These are phyloP conservation scores for Salix caprea DNA, from an alignment of 345 rosid genomes.

Conservation along the genomic window DNA sequence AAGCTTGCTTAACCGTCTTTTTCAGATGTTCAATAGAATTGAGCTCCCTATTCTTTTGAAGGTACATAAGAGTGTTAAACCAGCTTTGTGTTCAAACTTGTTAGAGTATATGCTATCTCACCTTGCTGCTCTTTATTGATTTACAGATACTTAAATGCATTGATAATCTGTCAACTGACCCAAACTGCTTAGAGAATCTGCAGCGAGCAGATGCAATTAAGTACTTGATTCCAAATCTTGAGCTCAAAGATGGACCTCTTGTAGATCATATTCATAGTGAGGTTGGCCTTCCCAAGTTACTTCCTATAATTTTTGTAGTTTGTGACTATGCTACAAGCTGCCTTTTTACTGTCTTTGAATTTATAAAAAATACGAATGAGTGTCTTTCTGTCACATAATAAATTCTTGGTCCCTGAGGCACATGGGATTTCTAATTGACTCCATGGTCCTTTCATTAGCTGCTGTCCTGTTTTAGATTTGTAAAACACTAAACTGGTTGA, in stretches of 20 bases:
- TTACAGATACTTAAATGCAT: constrained; percentile 76
- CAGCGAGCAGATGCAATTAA: constrained; percentile 96
- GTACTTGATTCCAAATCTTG: constrained; percentile 89
- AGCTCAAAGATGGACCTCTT: constrained; percentile 84
- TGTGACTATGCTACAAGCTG: background rate
- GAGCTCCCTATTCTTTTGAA: constrained; percentile 86
- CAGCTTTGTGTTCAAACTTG: constrained; percentile 4
- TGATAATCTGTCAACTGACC: constrained; percentile 85
- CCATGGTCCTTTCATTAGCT: background rate
- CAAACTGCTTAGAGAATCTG: constrained; percentile 93
- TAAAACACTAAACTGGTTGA: background rate
- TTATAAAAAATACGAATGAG: background rate
- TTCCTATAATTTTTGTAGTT: background rate
- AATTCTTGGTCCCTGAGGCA: background rate
- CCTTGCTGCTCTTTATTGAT: constrained; percentile 15
- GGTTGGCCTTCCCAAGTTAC: constrained; percentile 44
- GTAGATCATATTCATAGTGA: constrained; percentile 76
- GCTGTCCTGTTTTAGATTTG: background rate
- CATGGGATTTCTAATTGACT: background rate
- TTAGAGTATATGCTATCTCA: background rate
- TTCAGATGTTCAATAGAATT: constrained; percentile 83
- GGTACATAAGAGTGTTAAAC: constrained; percentile 37
- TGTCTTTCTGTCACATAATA: background rate
- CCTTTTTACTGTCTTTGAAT: background rate
- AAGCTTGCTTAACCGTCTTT: constrained; percentile 85